Base-by-base conservation (phyloP, 345 rosid species). In the Gynandropsis gynandra region DNA sequence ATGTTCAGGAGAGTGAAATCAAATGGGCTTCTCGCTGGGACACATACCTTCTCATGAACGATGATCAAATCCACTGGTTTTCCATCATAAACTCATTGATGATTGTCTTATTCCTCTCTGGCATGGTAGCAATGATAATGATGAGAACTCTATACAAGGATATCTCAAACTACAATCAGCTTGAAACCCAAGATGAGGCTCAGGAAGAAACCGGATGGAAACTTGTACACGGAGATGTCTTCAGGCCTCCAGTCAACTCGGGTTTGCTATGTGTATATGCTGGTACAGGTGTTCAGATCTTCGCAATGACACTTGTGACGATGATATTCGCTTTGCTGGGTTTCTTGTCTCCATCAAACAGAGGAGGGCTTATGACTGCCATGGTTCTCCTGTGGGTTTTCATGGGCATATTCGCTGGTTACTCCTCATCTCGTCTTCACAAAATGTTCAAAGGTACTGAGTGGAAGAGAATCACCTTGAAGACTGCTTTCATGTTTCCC, bases 11-110 rank as follows among this genome's bases (percentile, higher is more conserved):
- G 62, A 87, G 98, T 75, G 95, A 82, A 17, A 80, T 87, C 71
- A 90, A 90, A 75, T 90, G 98, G 98, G 98, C 98, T 52, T 90
- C 98, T 59, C 96, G 98, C 10, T 90, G 98, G 98, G 96, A 87
- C 75, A 90, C 90, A 3, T 89, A 89, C 72, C 81, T 89, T 32
- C 94, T 89, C 64, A 89, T 89, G 97, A 86, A 89, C 50, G 97
- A 89, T 36, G 97, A 89, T 74, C 97, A 86, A 63, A 89, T 89
- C 59, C 97, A 89, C 49, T 90, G 98, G 96, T 90, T 90, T 67
- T 90, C 98, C 47, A 90, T 90, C 64, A 84, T 90, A 58, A 90
- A 90, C 69, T 90, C 98, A 8, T 74, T 87, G 67, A 87, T 90
- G 98, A 87, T 90, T 54, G 98, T 90, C 49, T 78, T 90, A 16